These are phyloP conservation scores for Aciculosporium take DNA, from an alignment of 2,329 filamentous ascomycete genomes.

Conservation along the genomic window DNA sequence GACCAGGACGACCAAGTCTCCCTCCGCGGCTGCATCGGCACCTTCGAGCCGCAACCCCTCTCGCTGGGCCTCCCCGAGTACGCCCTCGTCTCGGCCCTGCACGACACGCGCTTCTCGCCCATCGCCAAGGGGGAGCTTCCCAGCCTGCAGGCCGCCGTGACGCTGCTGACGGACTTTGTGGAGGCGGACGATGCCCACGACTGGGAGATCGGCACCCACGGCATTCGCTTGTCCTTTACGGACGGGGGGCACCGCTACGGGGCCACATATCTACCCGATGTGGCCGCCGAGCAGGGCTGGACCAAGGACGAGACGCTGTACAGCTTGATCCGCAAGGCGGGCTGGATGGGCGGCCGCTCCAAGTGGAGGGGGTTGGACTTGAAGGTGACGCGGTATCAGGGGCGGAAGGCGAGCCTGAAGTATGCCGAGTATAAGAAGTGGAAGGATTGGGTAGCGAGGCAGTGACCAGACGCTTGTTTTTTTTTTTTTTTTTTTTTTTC, in stretches of 20 bases:
- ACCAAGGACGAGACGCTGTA: slow-evolving; percentile 81
- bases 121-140: slow-evolving; percentile 41
- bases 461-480: slow-evolving; percentile 6
- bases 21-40: slow-evolving; percentile 90
- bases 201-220: slow-evolving; percentile 78
- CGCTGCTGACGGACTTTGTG: slow-evolving; percentile 77
- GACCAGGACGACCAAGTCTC: slow-evolving; percentile 28
- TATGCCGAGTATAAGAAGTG: slow-evolving; percentile 69
- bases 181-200: slow-evolving; percentile 58
- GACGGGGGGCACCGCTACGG: slow-evolving; percentile 60
- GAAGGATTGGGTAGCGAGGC: slow-evolving; percentile 48
- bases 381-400: slow-evolving; percentile 73
- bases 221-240: slow-evolving; percentile 74
- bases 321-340: slow-evolving; percentile 86
- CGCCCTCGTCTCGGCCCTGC: slow-evolving; percentile 61
- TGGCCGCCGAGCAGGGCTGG: slow-evolving; percentile 88
- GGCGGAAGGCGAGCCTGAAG: slow-evolving; percentile 56
- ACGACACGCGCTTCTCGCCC: slow-evolving; percentile 48
- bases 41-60: slow-evolving; percentile 68
- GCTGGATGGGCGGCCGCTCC: slow-evolving; percentile 70
- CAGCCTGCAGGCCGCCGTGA: slow-evolving; percentile 52
- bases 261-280: slow-evolving; percentile 83
- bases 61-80: slow-evolving; percentile 62
- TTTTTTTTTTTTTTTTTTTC: background rate
- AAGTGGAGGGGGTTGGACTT: slow-evolving; percentile 70